Evolutionary conservation across 2,329 filamentous ascomycete species (phyloP).

Genomic region (Beauveria medogensis): DNA sequence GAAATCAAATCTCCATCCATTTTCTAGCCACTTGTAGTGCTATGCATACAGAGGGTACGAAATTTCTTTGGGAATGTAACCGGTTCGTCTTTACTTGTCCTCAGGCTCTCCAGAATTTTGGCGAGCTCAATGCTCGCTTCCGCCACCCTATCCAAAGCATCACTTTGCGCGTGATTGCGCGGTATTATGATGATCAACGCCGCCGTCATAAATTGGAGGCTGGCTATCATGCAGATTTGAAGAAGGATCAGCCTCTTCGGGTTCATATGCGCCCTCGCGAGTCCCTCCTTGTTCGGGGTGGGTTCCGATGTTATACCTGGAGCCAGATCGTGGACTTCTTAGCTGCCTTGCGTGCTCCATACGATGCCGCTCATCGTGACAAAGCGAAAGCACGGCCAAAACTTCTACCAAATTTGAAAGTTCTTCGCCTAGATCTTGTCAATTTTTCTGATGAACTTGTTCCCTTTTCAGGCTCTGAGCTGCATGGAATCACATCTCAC

Average conservation of each 20-base stretch:
- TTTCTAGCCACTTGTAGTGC: constrained; percentile 44
- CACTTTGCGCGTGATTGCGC: constrained; percentile 45
- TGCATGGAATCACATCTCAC: constrained; percentile 46
- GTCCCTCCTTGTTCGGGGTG: constrained; percentile 37
- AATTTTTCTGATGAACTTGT: constrained; percentile 43
- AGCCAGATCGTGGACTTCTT: constrained; percentile 46
- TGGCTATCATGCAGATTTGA: constrained; percentile 35
- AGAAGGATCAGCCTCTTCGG: constrained; percentile 32
- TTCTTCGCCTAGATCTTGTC: constrained; percentile 45
- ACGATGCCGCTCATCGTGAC: constrained; percentile 31
- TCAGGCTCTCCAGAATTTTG: constrained; percentile 40
- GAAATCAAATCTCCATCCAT: constrained; percentile 43
- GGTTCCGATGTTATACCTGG: constrained; percentile 49
- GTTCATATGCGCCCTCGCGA: constrained; percentile 37
- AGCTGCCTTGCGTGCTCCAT: constrained; percentile 41
- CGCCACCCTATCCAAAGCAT: constrained; percentile 37
- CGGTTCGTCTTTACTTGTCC: constrained; percentile 47
- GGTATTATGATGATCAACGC: constrained; percentile 45
- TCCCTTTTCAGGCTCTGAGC: constrained; percentile 35
- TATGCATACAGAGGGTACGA: constrained; percentile 40
- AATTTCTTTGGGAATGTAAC: constrained; percentile 44
- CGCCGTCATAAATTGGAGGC: constrained; percentile 33
- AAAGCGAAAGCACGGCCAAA: constrained; percentile 30
- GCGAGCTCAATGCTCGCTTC: constrained; percentile 33
- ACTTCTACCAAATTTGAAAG: constrained; percentile 39